Percentiles rank a stretch among this genome's conserved stretches.
Evolutionary conservation across 331 rosid genomes (phyloP).

Genomic region (Erythrophleum ivorense): DNA sequence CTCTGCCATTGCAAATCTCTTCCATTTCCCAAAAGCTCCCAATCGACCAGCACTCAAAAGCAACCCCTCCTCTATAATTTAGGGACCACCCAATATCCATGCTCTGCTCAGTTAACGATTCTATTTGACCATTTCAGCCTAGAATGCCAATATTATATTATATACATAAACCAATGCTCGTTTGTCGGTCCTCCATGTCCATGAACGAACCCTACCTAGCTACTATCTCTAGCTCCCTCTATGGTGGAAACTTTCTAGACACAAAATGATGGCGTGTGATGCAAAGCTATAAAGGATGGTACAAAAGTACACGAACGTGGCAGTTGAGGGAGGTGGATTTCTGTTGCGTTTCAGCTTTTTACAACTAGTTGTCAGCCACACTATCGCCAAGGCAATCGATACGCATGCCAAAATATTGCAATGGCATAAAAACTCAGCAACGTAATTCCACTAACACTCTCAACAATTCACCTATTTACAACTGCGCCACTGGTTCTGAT

Average conservation of each 20-base stretch:
- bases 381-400: background rate
- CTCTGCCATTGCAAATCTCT: conserved; percentile 25
- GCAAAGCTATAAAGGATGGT: conserved; percentile 34
- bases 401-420: background rate
- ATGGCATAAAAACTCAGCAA: background rate
- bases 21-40: conserved; percentile 17
- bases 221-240: background rate
- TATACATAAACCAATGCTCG: too few relatives aligned
- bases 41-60: background rate
- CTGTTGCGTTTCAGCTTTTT: conserved; percentile 42
- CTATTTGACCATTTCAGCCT: background rate
- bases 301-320: conserved; percentile 37
- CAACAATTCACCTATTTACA: conserved; percentile 31
- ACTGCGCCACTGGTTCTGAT: conserved; percentile 34
- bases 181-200: background rate
- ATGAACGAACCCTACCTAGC: conserved; percentile 20
- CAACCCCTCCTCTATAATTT: background rate
- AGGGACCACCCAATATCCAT: conserved; percentile 33
- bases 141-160: background rate
- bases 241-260: conserved; percentile 38
- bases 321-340: conserved; percentile 29
- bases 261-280: conserved; percentile 35
- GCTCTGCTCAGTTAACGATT: background rate
- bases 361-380: background rate
- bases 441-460: background rate